A percentile compares a stretch with the other conserved stretches of the same genome.
Evolutionary conservation across 2,329 filamentous ascomycete genomes (phyloP).

Genomic region (Lasiodiplodia citricola): DNA sequence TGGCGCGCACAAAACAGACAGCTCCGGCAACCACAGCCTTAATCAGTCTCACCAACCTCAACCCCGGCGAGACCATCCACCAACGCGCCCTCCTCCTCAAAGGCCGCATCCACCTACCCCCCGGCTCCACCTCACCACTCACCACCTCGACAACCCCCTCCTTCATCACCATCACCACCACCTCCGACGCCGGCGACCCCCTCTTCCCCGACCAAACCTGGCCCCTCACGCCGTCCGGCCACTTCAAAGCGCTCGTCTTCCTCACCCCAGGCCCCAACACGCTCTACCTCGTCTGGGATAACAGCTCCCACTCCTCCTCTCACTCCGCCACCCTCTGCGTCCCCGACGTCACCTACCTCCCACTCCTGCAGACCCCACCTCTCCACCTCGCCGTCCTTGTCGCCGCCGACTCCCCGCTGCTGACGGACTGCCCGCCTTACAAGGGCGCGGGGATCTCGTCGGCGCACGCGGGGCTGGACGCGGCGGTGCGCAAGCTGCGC

Average conservation of each 20-base stretch:
- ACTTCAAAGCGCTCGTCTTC: constrained; percentile 41
- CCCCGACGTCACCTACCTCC: constrained; percentile 35
- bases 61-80: neutral
- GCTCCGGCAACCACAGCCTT: neutral
- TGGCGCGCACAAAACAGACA: neutral
- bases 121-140: no score
- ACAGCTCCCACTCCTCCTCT: neutral
- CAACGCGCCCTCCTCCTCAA: constrained; percentile 39
- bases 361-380: constrained; percentile 39
- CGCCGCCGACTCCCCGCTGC: constrained; percentile 39
- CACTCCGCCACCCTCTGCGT: constrained; percentile 28
- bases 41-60: neutral
- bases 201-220: constrained; percentile 40
- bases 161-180: constrained; percentile 33
- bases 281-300: constrained; percentile 32
- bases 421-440: constrained; percentile 39
- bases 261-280: constrained; percentile 37
- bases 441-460: constrained; percentile 36
- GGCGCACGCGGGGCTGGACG: constrained; percentile 37
- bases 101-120: constrained; percentile 32
- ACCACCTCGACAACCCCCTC: neutral
- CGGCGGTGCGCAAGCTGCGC: constrained; percentile 40
- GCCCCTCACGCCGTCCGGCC: constrained; percentile 36
- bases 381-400: constrained; percentile 42
- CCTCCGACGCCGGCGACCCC: constrained; percentile 32